Conservation (phyloP, 768 basidiomycete species). For the Auricularia sp. region DNA sequence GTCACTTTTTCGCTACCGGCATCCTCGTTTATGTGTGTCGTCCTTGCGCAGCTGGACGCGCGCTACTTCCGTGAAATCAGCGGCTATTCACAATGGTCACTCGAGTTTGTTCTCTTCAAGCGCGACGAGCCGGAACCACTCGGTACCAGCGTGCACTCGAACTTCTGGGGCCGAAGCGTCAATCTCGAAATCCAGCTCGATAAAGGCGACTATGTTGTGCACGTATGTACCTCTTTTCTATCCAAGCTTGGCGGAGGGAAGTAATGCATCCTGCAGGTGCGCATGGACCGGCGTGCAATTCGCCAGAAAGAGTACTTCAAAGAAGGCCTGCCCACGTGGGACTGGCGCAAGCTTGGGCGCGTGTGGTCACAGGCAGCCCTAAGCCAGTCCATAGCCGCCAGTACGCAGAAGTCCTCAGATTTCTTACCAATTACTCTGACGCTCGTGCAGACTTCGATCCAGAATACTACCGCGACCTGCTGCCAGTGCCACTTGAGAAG, state of each 20-base stretch:
- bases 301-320: background rate
- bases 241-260: background rate
- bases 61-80: constrained; percentile 41
- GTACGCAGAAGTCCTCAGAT: background rate
- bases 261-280: background rate
- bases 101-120: constrained; percentile 43
- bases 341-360: constrained; percentile 4
- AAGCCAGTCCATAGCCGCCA: constrained; percentile 8
- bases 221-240: constrained; percentile 11
- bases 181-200: constrained; percentile 15
- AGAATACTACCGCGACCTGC: background rate
- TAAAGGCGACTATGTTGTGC: constrained; percentile 23
- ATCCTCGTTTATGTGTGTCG: constrained; percentile 34
- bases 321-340: background rate
- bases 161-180: constrained; percentile 16
- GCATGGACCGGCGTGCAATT: background rate
- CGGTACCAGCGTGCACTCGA: constrained; percentile 12
- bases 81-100: constrained; percentile 33
- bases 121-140: constrained; percentile 29
- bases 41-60: constrained; percentile 40
- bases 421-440: background rate
- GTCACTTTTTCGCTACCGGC: constrained; percentile 36
- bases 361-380: constrained; percentile 4
- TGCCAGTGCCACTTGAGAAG: background rate
- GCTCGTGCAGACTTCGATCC: background rate